A percentile compares a stretch with the other conserved stretches of the same genome.
phyloP scores from a whole-genome alignment of 2,329 filamentous ascomycete species.

The Paecilomyces niveus region DNA sequence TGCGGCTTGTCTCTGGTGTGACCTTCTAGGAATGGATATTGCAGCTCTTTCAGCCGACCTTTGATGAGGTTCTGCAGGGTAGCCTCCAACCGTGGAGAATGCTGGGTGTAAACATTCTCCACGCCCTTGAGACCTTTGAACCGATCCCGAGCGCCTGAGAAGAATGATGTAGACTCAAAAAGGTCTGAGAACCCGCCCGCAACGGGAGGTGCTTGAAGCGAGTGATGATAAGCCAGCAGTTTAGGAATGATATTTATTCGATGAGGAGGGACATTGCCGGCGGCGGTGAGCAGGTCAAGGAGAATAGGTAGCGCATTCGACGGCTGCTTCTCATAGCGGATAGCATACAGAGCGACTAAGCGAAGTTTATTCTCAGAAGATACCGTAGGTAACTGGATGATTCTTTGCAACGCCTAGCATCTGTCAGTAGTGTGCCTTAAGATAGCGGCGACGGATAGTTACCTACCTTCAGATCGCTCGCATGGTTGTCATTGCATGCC shows the following conservation, averaged over 20 bases:
- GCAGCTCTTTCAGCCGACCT: conserved; percentile 73
- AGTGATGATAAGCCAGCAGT: conserved; percentile 77
- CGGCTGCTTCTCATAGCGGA: conserved; percentile 83
- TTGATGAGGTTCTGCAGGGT: conserved; percentile 92
- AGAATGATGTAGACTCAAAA: conserved; percentile 86
- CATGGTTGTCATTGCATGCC: conserved; percentile 94
- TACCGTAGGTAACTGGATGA: conserved; percentile 75
- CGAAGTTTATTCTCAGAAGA: conserved; percentile 77
- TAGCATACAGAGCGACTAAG: conserved; percentile 85
- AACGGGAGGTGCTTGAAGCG: conserved; percentile 70
- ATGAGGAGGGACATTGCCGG: conserved; percentile 69
- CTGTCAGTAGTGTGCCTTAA: conserved; percentile 7
- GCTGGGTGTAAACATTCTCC: conserved; percentile 98
- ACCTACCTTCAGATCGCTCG: conserved; percentile 75
- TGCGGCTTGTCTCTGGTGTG: conserved; percentile 91
- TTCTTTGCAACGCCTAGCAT: conserved; percentile 66
- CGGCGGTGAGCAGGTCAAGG: conserved; percentile 75
- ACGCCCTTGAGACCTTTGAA: conserved; percentile 96
- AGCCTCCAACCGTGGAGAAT: conserved; percentile 78
- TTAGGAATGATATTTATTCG: conserved; percentile 75
- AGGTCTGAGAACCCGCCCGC: conserved; percentile 78
- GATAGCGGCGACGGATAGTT: background rate
- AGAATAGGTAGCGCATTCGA: conserved; percentile 78
- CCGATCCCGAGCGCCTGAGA: conserved; percentile 76
- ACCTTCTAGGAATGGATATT: conserved; percentile 91